Evolutionary conservation across 768 basidiomycete species (phyloP), one percentile per base, ranked within the genome.

Genomic region (Porphyrellus cyaneotinctus): DNA sequence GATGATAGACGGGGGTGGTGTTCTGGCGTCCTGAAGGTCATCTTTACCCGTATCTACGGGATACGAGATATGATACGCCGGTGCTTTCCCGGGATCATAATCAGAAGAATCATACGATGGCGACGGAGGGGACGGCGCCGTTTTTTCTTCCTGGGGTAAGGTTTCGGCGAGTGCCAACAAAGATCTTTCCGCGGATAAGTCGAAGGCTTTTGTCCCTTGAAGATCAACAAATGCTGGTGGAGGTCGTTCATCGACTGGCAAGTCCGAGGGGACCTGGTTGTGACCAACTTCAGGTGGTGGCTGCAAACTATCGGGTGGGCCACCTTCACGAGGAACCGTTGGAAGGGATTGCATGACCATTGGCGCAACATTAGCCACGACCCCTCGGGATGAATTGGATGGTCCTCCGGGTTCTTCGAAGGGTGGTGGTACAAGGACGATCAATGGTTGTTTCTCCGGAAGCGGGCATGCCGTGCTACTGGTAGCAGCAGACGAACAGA

Each of bases 191-290:
- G 24, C 0, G 4, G n/a, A 18, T 32, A 18, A 26, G 32, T 36
- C 35, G 20, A 49, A 11, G 18, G 12, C 24, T 41, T 36, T 31
- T 17, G 36, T 33, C 12, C 22, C 10, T 0, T 55, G 41, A 23
- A 62, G 31, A 36, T 63, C 64, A 20, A 57, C 56, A 24, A 69
- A 66, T 6, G 62, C 54, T 28, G 67, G 59, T 18, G 67, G 65
- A 26, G 64, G 51, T 30, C 58, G 50, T 3, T 66, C 61, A 18
- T 66, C 62, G 20, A 66, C 32, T 7, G 69, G 55, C 10, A 59
- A 59, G 52, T 64, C 64, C 37, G 38, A 43, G 14, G 67, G 64
- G 35, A 53, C 56, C 2, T 56, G 62, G 6, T 69, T 64, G 8
- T 54, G 57, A 33, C 49, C 13, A 26, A 23, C 18, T 9, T 52